Conservation (phyloP, 495 filamentous ascomycete genomes). For the Darksidea phi region DNA sequence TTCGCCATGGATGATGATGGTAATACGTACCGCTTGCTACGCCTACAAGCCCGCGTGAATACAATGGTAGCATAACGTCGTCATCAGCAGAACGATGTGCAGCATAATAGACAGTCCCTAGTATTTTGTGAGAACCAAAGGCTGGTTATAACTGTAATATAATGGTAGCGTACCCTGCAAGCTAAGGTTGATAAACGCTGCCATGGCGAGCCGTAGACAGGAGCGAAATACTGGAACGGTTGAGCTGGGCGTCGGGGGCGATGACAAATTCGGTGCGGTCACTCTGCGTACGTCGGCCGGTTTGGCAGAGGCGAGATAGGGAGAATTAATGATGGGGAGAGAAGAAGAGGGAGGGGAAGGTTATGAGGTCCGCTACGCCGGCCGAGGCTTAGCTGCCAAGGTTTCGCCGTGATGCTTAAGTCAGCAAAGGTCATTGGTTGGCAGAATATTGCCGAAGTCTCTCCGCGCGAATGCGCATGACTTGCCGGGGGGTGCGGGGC, state of each 20-base stretch:
- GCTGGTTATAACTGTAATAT: not conserved
- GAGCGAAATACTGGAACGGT: constrained; percentile 1
- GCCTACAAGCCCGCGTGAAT: constrained; percentile 17
- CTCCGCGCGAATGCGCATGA: too few relatives aligned
- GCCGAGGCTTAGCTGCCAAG: too few relatives aligned
- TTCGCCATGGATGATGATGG: constrained; percentile 1
- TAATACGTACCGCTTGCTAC: constrained; percentile 19
- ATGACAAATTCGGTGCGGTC: not conserved
- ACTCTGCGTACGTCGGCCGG: not conserved
- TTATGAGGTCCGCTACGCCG: not conserved
- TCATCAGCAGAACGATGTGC: constrained; percentile 22
- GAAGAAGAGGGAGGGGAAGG: not conserved
- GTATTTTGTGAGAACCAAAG: constrained; percentile 14
- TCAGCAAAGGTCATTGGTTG: too few relatives aligned
- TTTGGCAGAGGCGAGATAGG: not conserved
- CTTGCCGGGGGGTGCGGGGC: too few relatives aligned
- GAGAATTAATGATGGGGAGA: not conserved
- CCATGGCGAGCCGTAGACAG: constrained; percentile 3
- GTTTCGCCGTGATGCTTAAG: too few relatives aligned
- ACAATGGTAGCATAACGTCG: constrained; percentile 13
- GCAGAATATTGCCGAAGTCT: too few relatives aligned
- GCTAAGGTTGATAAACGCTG: constrained; percentile 21
- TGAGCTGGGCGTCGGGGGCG: constrained; percentile 1
- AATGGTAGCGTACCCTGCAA: constrained; percentile 17
- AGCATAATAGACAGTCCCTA: constrained; percentile 26